Conservation (phyloP, 495 filamentous ascomycete species). For the Astrothelium macrocarpum region DNA sequence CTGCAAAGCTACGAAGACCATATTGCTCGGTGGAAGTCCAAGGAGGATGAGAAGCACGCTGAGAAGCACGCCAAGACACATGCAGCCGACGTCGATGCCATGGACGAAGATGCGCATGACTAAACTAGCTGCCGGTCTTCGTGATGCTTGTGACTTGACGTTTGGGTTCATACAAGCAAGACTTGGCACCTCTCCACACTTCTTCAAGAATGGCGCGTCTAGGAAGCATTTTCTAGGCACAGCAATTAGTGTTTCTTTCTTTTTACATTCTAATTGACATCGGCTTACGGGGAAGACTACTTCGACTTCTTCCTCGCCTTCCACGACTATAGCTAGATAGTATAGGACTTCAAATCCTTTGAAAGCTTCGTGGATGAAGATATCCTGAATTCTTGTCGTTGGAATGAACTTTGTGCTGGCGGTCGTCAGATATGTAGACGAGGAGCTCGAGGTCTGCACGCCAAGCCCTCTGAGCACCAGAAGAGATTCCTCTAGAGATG, state of each 20-base stretch:
- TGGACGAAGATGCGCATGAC: no score
- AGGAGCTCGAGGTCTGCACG: slow-evolving; percentile 73
- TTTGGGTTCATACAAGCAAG: slow-evolving; percentile 64
- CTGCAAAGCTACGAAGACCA: slow-evolving; percentile 57
- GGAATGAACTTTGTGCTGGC: slow-evolving; percentile 84
- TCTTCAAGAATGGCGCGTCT: slow-evolving; percentile 60
- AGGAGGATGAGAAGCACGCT: slow-evolving; percentile 6
- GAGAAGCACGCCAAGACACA: slow-evolving; percentile 9
- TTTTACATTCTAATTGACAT: not conserved
- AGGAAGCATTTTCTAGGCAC: slow-evolving; percentile 52
- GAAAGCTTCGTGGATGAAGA: slow-evolving; percentile 93
- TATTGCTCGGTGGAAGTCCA: slow-evolving; percentile 60
- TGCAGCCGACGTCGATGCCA: not conserved
- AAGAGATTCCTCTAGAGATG: slow-evolving; percentile 61
- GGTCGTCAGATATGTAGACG: slow-evolving; percentile 51
- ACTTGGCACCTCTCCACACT: slow-evolving; percentile 73
- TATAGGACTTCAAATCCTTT: slow-evolving; percentile 83
- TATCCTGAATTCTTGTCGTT: slow-evolving; percentile 79
- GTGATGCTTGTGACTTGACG: no score
- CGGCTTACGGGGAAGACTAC: slow-evolving; percentile 77
- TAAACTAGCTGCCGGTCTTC: no score
- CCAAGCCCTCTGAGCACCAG: slow-evolving; percentile 82
- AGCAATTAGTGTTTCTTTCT: not conserved
- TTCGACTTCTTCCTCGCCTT: slow-evolving; percentile 77
- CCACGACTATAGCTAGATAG: slow-evolving; percentile 82